phyloP scores from a whole-genome alignment of 2,329 filamentous ascomycete genomes.

The Colletotrichum neosansevieriae region DNA sequence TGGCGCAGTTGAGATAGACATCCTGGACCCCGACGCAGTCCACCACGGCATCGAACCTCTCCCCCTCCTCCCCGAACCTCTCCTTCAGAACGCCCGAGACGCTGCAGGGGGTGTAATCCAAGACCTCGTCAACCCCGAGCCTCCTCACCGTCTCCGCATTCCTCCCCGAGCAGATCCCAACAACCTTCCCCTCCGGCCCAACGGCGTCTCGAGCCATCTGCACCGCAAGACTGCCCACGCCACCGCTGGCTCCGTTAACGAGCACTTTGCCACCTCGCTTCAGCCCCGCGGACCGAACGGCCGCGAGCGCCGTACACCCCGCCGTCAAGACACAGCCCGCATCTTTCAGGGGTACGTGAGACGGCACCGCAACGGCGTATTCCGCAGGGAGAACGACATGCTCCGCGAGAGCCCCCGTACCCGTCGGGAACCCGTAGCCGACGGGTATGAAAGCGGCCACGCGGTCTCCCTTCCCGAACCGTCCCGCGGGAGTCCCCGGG shows the following conservation, averaged over 20 bases:
- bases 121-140: slow-evolving; percentile 63
- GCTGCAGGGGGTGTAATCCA: slow-evolving; percentile 5
- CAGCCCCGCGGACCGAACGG: slow-evolving; percentile 53
- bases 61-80: slow-evolving; percentile 16
- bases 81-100: slow-evolving; percentile 6
- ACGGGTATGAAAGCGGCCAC: slow-evolving; percentile 56
- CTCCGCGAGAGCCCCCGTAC: slow-evolving; percentile 54
- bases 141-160: slow-evolving; percentile 59
- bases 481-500: slow-evolving; percentile 37
- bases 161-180: slow-evolving; percentile 60
- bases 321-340: slow-evolving; percentile 54
- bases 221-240: slow-evolving; percentile 59
- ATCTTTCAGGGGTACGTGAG: slow-evolving; percentile 46
- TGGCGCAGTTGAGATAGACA: slow-evolving; percentile 55
- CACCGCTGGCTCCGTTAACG: slow-evolving; percentile 64
- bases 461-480: slow-evolving; percentile 48
- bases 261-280: slow-evolving; percentile 56
- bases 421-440: background rate
- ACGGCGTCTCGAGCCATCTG: slow-evolving; percentile 57
- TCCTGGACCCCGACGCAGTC: slow-evolving; percentile 63
- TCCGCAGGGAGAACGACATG: slow-evolving; percentile 52
- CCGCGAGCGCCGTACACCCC: slow-evolving; percentile 53
- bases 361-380: slow-evolving; percentile 50
- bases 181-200: slow-evolving; percentile 55
- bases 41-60: slow-evolving; percentile 58